Evolutionary conservation across 352 stramenopile genomes (phyloP), one percentile per base, ranked within the genome.

Genomic region (Elongisporangium senticosum): DNA sequence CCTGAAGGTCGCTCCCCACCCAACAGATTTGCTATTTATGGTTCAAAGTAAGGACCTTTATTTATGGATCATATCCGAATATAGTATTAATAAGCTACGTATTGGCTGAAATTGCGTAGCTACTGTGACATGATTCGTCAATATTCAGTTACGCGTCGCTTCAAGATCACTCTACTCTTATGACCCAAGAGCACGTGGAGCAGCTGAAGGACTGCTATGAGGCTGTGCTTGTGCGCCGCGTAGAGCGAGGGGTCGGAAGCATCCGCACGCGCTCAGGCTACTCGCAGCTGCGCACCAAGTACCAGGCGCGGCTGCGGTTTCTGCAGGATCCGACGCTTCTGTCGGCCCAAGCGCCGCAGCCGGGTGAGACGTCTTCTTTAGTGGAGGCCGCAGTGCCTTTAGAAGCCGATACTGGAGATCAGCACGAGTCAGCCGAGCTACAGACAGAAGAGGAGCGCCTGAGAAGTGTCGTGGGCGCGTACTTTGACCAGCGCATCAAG

Each of bases 401-500:
- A 15, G 11, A 43, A 2, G 4, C 8, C 10, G 7, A 13, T 14
- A 2, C 20, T 56, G 21, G 43, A 56, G 10, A 40, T 51, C 4
- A 19, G 23, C n/a, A 21, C 7, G 23, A 28, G 8, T 8, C 26
- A 24, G 11, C 15, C 5, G 6, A 15, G 43, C 3, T 48, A 14
- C 20, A 20, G 61, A 51, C 8, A 21, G 28, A 59, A 40, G 40
- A 10, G 22, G 28, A 19, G 17, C 59, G 22, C 24, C 24, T 65
- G 39, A 56, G 28, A 39, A 47, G 64, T 3, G 23, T 76, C 2
- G 56, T 80, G 1, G 67, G 59, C 2, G 68, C 77, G 47, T 82
- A 72, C 62, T 70, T 80, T 19, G 74, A 79, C 37, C 10, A 28
- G n/a, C 67, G 63, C 2, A 64, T 87, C 51, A 72, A 69, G 28